Evolutionary conservation across 805 yeast species (phyloP), one percentile per base, ranked within the genome.

Genomic region (Torulaspora gathmanii): DNA sequence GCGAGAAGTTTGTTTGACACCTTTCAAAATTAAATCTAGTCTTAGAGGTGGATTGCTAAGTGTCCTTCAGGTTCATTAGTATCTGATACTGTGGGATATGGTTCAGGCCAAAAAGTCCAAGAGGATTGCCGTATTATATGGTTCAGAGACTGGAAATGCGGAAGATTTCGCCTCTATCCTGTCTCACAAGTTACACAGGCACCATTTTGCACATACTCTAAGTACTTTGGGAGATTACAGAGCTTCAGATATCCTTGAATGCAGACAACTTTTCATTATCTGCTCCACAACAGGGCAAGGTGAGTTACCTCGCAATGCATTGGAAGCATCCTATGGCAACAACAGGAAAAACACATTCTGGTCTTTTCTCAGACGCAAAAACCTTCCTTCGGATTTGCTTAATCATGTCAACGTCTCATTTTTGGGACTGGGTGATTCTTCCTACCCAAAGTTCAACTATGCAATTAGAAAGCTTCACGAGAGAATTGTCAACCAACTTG

Each of bases 281-380:
- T 85, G 95, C 60, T 82, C 96, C 1, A 91, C 99, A 0, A 84
- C 95, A 1, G 98, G 99, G 6, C 97, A 91, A 64, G 99, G 99
- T 22, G 96, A 85, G 50, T 65, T 91, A 27, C 98, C 99, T 0
- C 65, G 84, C 33, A 87, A 87, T 59, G 82, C 84, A 0, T 71
- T 72, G 51, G 78, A 76, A 49, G 37, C 45, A 12, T 37, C 58
- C 7, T 42, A 36, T 13, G 62, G 56, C 15, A 13, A 12, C 15
- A 34, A 26, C 25, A 45, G 44, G 19, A 46, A 45, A 9, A 47
- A 54, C 15, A 55, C 61, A 2, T 78, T 91, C 51, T 85, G 96
- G 95, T 73, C 74, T 52, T 79, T 83, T 50, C 64, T 93, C 54
- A 74, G 87, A 46, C 78, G 77, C 59, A 79, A 75, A 60, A 80